Evolutionary conservation across 768 basidiomycete species (phyloP).

Genomic region (Tulasnella sp.): DNA sequence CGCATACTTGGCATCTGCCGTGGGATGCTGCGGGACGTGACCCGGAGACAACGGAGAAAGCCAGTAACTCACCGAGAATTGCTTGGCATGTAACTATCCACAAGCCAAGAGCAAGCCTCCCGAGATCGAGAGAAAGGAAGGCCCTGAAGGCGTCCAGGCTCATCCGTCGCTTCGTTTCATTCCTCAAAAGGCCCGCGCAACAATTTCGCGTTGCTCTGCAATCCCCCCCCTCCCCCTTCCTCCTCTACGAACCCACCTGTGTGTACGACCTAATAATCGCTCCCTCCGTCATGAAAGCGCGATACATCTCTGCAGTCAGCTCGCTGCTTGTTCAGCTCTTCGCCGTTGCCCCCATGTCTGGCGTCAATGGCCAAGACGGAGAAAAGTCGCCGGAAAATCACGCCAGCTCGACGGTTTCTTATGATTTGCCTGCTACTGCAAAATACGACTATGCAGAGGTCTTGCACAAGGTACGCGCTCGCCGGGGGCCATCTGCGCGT

Average conservation of each 20-base stretch:
- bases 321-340: background rate
- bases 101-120: background rate
- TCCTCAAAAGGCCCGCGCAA: background rate
- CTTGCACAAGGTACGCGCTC: slow-evolving; percentile 15
- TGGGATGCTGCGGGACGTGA: background rate
- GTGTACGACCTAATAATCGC: background rate
- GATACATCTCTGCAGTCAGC: background rate
- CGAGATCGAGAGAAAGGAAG: background rate
- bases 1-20: background rate
- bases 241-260: background rate
- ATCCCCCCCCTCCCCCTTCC: background rate
- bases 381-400: background rate
- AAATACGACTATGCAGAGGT: slow-evolving; percentile 27
- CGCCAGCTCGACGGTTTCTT: background rate
- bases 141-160: background rate
- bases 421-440: background rate
- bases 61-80: background rate
- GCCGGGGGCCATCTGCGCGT: background rate
- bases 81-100: background rate
- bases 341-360: background rate
- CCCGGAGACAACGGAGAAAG: background rate
- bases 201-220: background rate
- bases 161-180: background rate
- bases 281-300: background rate
- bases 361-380: background rate